A percentile compares a stretch with the other conserved stretches of the same genome.
Evolutionary conservation across 2,329 filamentous ascomycete genomes (phyloP).

Genomic region (Aureobasidium sp.): DNA sequence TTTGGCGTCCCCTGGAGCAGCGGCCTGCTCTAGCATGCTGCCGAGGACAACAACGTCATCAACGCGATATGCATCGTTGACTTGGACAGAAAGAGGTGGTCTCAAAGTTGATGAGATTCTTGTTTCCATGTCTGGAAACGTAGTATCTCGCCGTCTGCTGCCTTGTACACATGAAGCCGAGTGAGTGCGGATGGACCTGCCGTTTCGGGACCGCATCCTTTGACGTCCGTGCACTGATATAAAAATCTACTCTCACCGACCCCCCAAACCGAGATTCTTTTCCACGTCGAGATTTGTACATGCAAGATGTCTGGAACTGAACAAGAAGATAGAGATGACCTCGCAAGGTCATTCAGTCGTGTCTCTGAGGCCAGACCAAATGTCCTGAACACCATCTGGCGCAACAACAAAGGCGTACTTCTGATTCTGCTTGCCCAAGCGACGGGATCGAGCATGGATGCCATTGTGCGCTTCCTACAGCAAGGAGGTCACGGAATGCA

Average conservation of each 20-base stretch:
- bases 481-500: slow-evolving; percentile 7
- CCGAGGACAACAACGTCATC: not conserved
- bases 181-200: not conserved
- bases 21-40: too few relatives aligned
- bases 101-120: too few relatives aligned
- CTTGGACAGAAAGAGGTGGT: not conserved
- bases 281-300: not conserved
- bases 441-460: slow-evolving; percentile 11
- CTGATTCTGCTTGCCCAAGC: slow-evolving; percentile 12
- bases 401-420: slow-evolving; percentile 12
- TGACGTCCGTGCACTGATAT: not conserved
- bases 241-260: slow-evolving; percentile 3
- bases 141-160: not conserved
- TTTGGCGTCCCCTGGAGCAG: too few relatives aligned
- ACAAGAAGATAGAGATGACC: not conserved
- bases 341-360: not conserved
- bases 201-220: not conserved
- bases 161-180: not conserved
- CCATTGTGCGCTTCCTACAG: slow-evolving; percentile 11
- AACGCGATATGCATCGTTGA: not conserved
- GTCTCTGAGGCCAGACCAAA: not conserved
- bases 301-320: not conserved
- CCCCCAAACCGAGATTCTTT: not conserved
- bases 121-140: not conserved
- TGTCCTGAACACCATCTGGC: not conserved